Evolutionary conservation across 179 eudicot species (phyloP).

Genomic region (Beta macrorhiza): DNA sequence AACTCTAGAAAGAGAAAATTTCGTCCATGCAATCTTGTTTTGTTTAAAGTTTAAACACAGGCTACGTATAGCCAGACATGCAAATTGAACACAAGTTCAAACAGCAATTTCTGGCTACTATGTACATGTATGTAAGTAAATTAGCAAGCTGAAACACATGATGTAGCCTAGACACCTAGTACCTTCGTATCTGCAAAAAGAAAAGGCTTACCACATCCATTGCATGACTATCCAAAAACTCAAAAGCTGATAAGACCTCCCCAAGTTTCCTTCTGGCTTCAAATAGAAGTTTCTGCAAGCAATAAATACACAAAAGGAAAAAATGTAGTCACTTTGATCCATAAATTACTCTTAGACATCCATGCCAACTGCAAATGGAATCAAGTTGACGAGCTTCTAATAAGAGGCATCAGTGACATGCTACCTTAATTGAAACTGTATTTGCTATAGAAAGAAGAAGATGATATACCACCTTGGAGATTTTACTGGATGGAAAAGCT

Average conservation of each 20-base stretch:
- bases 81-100: neutral
- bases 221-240: conserved; percentile 82
- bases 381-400: neutral
- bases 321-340: no score
- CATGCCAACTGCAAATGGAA: neutral
- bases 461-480: neutral
- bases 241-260: conserved; percentile 93
- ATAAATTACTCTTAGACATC: neutral
- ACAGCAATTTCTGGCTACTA: neutral
- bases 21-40: neutral
- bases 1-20: neutral
- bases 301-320: conserved; percentile 8
- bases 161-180: neutral
- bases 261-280: conserved; percentile 96
- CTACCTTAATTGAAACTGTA: no score
- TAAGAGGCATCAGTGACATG: no score
- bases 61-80: neutral
- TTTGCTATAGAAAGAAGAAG: neutral
- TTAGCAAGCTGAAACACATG: neutral
- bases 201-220: conserved; percentile 71
- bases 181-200: neutral
- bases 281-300: conserved; percentile 68
- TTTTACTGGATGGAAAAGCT: neutral
- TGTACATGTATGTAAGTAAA: neutral
- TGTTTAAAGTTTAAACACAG: neutral